Percentiles rank a stretch among this genome's conserved stretches.
Conservation (phyloP, 306 rosid species). For the Morella rubra region DNA sequence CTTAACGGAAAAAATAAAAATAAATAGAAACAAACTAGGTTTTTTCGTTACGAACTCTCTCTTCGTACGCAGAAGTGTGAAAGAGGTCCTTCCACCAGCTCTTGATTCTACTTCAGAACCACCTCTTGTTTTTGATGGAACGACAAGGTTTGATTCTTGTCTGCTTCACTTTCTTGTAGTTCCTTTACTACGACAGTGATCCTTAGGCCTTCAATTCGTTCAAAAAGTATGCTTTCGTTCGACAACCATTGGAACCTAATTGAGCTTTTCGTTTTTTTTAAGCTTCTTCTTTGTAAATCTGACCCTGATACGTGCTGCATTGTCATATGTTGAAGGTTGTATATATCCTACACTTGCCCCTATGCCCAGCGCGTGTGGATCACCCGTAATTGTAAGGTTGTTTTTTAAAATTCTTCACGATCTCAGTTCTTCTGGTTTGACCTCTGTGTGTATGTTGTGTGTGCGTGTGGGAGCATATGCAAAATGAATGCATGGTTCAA, state of each 20-base stretch:
- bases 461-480: no score
- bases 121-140: conserved; percentile 76
- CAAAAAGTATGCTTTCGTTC: conserved; percentile 7
- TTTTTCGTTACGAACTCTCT: background rate
- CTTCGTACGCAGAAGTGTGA: conserved; percentile 29
- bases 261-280: background rate
- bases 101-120: conserved; percentile 69
- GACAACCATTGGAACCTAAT: background rate
- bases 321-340: conserved; percentile 57
- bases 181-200: background rate
- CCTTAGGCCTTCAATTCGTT: background rate
- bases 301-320: conserved; percentile 10
- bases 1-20: background rate
- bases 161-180: background rate
- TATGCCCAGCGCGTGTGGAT: conserved; percentile 90
- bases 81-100: conserved; percentile 58
- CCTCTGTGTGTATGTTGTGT: background rate
- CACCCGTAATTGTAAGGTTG: conserved; percentile 77
- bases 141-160: conserved; percentile 56
- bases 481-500: background rate
- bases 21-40: background rate
- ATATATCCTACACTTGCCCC: conserved; percentile 76
- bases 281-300: conserved; percentile 18
- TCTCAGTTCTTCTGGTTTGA: conserved; percentile 10
- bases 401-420: background rate